Percentiles rank a stretch among this genome's conserved stretches.
Conservation (phyloP, 1,139 yeast genomes). For the Debaryomyces singareniensis region DNA sequence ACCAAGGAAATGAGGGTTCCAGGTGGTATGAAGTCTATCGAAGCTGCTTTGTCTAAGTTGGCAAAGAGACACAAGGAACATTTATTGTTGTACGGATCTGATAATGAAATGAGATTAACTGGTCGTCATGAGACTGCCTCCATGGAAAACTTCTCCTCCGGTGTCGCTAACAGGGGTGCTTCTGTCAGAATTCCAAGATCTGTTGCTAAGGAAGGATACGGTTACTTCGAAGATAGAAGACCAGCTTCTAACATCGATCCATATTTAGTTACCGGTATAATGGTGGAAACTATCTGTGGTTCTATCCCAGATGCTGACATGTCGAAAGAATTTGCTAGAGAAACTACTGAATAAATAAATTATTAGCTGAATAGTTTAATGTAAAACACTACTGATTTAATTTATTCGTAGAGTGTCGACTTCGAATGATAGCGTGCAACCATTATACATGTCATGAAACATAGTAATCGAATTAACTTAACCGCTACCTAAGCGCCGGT, state of each 20-base stretch:
- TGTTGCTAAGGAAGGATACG: conserved; percentile 95
- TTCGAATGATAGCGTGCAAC: too few species aligned
- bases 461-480: too few species aligned
- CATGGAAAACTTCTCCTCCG: conserved; percentile 82
- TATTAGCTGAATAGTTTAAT: neutral
- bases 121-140: conserved; percentile 99
- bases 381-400: too few species aligned
- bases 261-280: conserved; percentile 95
- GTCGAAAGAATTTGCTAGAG: conserved; percentile 82
- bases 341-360: conserved; percentile 29
- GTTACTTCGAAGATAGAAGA: conserved; percentile 99
- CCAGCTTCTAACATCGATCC: conserved; percentile 99
- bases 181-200: conserved; percentile 98
- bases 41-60: conserved; percentile 86
- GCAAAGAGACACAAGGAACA: conserved; percentile 97
- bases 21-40: conserved; percentile 95
- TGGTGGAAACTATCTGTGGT: conserved; percentile 96
- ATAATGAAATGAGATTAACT: conserved; percentile 90
- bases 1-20: conserved; percentile 85
- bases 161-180: conserved; percentile 99
- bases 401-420: too few species aligned
- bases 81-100: conserved; percentile 90
- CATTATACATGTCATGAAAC: too few species aligned
- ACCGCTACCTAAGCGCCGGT: too few species aligned
- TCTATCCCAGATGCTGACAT: conserved; percentile 94